Evolutionary conservation across 192 early-diverging fungal species (phyloP).

Genomic region (Podochytrium sp.): DNA sequence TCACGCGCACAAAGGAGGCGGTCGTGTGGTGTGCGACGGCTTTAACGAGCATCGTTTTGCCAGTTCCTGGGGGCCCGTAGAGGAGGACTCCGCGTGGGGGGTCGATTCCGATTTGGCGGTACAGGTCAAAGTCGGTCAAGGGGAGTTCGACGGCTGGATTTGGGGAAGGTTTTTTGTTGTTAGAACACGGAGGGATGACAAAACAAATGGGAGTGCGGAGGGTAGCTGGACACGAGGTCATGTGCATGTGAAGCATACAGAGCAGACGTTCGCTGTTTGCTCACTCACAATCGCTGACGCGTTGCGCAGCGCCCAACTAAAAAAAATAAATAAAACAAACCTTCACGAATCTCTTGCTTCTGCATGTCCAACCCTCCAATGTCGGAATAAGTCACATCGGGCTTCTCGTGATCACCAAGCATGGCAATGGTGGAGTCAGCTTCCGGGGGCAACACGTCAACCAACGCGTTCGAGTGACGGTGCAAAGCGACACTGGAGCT

Average conservation of each 20-base stretch:
- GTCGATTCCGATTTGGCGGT: conserved; percentile 98
- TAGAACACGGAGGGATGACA: conserved; percentile 1
- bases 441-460: conserved; percentile 97
- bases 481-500: conserved; percentile 92
- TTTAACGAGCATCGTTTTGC: conserved; percentile 95
- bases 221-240: too few species aligned
- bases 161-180: background rate
- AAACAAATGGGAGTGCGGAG: too few species aligned
- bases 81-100: conserved; percentile 97
- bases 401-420: conserved; percentile 63
- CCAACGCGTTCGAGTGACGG: conserved; percentile 94
- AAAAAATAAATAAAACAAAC: background rate
- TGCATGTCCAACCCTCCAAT: conserved; percentile 96
- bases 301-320: background rate
- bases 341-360: conserved; percentile 89
- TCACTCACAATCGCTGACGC: too few species aligned
- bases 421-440: conserved; percentile 85
- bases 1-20: conserved; percentile 96
- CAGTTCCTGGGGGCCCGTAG: conserved; percentile 84
- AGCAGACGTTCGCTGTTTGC: too few species aligned
- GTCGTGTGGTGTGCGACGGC: conserved; percentile 98
- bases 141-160: conserved; percentile 96
- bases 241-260: too few species aligned
- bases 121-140: conserved; percentile 94
- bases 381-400: conserved; percentile 96